Evolutionary conservation across 2,329 filamentous ascomycete genomes (phyloP).

Genomic region (Tolypocladium cylindrosporum): DNA sequence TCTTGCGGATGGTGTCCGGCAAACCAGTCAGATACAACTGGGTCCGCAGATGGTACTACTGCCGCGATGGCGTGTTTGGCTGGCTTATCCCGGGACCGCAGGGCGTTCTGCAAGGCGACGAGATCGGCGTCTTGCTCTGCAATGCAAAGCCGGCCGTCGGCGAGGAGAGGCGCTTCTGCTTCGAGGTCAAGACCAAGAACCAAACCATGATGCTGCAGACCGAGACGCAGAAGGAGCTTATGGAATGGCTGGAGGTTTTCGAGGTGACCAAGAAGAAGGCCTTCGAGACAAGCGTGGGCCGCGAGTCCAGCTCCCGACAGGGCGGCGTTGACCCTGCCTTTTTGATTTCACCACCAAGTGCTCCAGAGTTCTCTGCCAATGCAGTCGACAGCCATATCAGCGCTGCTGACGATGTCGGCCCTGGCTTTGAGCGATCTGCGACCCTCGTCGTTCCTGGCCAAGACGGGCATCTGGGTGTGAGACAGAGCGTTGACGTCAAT

Average conservation of each 20-base stretch:
- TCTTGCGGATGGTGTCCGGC: constrained; percentile 68
- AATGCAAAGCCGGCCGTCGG: constrained; percentile 83
- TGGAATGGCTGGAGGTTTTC: constrained; percentile 88
- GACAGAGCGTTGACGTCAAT: constrained; percentile 65
- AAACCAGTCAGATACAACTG: constrained; percentile 87
- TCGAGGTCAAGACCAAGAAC: constrained; percentile 97
- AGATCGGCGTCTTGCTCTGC: constrained; percentile 89
- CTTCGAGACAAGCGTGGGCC: constrained; percentile 60
- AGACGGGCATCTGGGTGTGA: constrained; percentile 42
- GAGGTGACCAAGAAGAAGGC: constrained; percentile 90
- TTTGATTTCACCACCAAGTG: constrained; percentile 77
- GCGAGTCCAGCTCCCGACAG: constrained; percentile 34
- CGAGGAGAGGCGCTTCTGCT: constrained; percentile 92
- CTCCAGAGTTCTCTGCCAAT: constrained; percentile 85
- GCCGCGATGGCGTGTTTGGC: constrained; percentile 91
- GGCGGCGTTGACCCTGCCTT: constrained; percentile 66
- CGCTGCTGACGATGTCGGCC: constrained; percentile 38
- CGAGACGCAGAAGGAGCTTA: constrained; percentile 85
- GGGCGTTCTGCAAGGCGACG: constrained; percentile 90
- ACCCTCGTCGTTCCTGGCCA: constrained; percentile 54
- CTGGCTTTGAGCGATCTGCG: constrained; percentile 45
- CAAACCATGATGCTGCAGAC: constrained; percentile 82
- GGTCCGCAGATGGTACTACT: constrained; percentile 90
- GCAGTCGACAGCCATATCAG: constrained; percentile 51
- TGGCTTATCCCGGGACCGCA: constrained; percentile 79